Conservation (phyloP, 2,329 filamentous ascomycete genomes). For the Hymenoscyphus scutula region DNA sequence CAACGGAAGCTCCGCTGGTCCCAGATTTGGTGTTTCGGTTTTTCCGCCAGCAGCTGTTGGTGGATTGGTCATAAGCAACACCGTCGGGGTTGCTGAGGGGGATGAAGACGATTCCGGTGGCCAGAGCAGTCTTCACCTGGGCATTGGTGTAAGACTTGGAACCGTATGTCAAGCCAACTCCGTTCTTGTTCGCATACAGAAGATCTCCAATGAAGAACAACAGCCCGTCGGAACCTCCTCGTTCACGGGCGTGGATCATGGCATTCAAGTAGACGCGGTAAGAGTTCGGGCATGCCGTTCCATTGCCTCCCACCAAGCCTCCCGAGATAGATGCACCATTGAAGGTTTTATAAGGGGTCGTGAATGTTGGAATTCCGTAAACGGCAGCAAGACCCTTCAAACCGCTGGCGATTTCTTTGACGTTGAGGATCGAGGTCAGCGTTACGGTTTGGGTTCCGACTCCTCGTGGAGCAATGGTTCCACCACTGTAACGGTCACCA, state of each 20-base stretch:
- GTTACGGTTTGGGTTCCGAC: constrained; percentile 41
- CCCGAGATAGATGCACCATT: constrained; percentile 41
- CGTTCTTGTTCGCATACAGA: constrained; percentile 49
- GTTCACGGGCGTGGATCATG: constrained; percentile 56
- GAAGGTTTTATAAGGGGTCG: constrained; percentile 44
- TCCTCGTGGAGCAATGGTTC: constrained; percentile 42
- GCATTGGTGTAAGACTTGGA: constrained; percentile 49
- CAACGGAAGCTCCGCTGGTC: constrained; percentile 37
- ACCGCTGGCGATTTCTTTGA: constrained; percentile 42
- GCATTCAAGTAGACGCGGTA: constrained; percentile 53
- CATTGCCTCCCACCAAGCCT: constrained; percentile 44
- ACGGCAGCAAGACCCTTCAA: constrained; percentile 41
- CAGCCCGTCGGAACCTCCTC: constrained; percentile 54
- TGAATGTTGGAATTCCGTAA: constrained; percentile 42
- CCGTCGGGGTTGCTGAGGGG: constrained; percentile 55
- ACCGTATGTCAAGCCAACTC: constrained; percentile 51
- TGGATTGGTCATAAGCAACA: constrained; percentile 49
- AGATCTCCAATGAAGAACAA: constrained; percentile 58
- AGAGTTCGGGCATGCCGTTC: constrained; percentile 39
- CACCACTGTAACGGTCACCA: constrained; percentile 44
- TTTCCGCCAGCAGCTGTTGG: constrained; percentile 53
- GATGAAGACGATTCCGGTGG: constrained; percentile 52
- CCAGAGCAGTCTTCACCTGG: constrained; percentile 51
- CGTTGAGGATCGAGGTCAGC: constrained; percentile 42
- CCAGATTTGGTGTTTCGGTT: constrained; percentile 49